A percentile compares a stretch with the other conserved stretches of the same genome.
Conservation (phyloP, 2,329 filamentous ascomycete species). For the Sphaerulina populicola region DNA sequence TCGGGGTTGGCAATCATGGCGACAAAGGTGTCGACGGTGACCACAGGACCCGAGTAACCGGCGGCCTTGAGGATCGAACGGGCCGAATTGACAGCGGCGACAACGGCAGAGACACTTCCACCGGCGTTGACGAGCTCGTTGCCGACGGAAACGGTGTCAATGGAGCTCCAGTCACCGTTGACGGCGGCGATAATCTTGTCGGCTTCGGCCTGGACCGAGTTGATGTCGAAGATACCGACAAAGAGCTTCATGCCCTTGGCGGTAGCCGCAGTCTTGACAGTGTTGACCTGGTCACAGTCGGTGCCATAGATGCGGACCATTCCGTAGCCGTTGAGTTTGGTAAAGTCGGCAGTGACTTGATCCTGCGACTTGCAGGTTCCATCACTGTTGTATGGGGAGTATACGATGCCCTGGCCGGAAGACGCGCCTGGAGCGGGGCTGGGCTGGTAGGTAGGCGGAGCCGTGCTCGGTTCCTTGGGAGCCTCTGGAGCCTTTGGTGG, state of each 20-base stretch:
- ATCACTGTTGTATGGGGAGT: constrained; percentile 50
- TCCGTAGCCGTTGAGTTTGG: constrained; percentile 50
- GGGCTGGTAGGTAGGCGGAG: constrained; percentile 1
- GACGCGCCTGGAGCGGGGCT: constrained; percentile 3
- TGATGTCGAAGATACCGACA: constrained; percentile 62
- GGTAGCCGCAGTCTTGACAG: constrained; percentile 55
- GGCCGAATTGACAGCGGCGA: constrained; percentile 51
- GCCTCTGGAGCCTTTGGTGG: constrained; percentile 8
- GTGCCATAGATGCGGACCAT: constrained; percentile 70
- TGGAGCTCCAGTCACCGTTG: constrained; percentile 55
- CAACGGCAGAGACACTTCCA: constrained; percentile 44
- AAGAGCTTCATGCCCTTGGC: constrained; percentile 62
- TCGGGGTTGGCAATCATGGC: constrained; percentile 62
- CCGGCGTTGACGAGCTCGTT: constrained; percentile 71
- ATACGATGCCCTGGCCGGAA: constrained; percentile 46
- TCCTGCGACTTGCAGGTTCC: constrained; percentile 58
- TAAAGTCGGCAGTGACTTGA: constrained; percentile 59
- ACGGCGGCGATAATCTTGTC: constrained; percentile 53
- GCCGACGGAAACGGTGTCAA: constrained; percentile 67
- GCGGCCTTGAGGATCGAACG: constrained; percentile 50
- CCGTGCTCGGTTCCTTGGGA: background rate
- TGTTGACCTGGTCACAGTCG: constrained; percentile 65
- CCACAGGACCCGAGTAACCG: constrained; percentile 65
- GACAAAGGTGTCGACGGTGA: constrained; percentile 71
- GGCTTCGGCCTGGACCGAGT: constrained; percentile 50